Evolutionary conservation across 2,329 filamentous ascomycete species (phyloP), one percentile per base, ranked within the genome.

Genomic region (Neodidymelliopsis sp.): DNA sequence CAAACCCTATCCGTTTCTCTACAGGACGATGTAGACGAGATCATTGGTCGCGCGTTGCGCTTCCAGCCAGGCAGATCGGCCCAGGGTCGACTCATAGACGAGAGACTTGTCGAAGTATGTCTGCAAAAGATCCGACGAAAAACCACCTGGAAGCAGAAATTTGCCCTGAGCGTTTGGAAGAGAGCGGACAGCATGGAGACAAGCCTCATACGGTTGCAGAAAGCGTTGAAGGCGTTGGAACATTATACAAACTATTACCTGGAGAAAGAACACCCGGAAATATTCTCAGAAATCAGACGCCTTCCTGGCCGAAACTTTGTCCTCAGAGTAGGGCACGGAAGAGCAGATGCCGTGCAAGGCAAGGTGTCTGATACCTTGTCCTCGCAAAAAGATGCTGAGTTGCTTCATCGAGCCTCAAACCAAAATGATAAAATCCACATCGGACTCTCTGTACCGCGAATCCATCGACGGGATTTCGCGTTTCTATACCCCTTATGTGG

Each of bases 401-500:
- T 66, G 13, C 46, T 68, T 4, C 58, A 67, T 15, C 51, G 48
- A 13, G 59, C 59, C 16, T 57, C 53, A 4, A 42, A 47, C 4
- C 35, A 39, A 13, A 44, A 41, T 4, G 54, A 53, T 18, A 43
- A 35, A 18, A 37, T 65, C 6, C 63, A 67, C 29, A 66, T 68
- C 13, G 65, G 63, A 1, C 49, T 68, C 3, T 57, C 56, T 11
- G 56, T 66, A 3, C 63, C 65, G 12, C 61, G 60, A 24, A 62
- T 67, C 12, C 53, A 57, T 13, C 48, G 49, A n/a, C 48, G 54
- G 18, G 65, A 68, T 39, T 68, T 67, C 37, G 63, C 62, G 3
- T 66, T 68, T 34, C 49, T 68, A 8, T 29, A 66, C 8, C 46
- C 46, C 7, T 28, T 58, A 8, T 12, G 49, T 2, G 61, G 57